These are phyloP conservation scores for Telopea speciosissima DNA, from an alignment of 177 flowering plant genomes.

Conservation along the genomic window DNA sequence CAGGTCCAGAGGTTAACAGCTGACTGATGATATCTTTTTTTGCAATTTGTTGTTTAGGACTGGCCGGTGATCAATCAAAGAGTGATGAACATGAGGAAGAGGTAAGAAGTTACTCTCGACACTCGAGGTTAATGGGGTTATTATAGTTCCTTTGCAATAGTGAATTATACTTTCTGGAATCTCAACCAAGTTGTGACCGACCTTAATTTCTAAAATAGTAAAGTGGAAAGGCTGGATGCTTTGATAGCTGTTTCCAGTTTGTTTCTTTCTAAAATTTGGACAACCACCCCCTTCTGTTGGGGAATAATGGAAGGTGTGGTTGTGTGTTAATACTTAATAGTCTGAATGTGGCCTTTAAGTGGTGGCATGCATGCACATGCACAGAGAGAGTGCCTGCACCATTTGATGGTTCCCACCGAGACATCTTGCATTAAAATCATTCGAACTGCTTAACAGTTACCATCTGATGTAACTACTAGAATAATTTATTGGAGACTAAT, in stretches of 20 bases:
- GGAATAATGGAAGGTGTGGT: background rate
- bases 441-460: background rate
- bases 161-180: background rate
- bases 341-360: background rate
- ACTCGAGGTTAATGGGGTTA: background rate
- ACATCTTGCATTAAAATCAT: background rate
- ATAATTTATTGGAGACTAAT: no score
- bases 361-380: background rate
- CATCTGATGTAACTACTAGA: no score
- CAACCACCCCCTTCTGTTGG: background rate
- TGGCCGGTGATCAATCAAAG: conserved; percentile 46
- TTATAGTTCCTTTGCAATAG: background rate
- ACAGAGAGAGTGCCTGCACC: background rate
- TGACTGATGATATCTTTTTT: conserved; percentile 2
- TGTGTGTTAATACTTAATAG: background rate
- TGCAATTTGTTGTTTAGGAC: conserved; percentile 7
- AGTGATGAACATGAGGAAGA: conserved; percentile 27
- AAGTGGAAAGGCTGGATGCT: background rate
- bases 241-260: background rate
- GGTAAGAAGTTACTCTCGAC: conserved; percentile 21
- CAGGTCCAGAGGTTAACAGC: no score
- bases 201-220: no score
- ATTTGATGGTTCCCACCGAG: background rate
- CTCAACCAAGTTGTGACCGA: background rate
- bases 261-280: no score